Percentiles rank a stretch among this genome's conserved stretches.
Conservation (phyloP, 352 stramenopile species). For the Nothophytophthora sp. region DNA sequence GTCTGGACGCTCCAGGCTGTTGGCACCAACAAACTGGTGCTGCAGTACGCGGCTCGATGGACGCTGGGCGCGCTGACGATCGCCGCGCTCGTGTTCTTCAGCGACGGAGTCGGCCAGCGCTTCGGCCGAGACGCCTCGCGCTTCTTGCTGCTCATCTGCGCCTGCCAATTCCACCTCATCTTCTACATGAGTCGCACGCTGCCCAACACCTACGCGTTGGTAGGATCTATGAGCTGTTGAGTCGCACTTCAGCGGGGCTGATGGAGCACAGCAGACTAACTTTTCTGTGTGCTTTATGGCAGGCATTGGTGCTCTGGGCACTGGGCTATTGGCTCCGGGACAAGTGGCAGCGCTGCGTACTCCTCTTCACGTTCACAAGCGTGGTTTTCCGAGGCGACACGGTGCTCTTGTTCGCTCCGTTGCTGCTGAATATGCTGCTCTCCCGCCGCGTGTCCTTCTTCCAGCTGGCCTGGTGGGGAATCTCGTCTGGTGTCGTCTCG, state of each 20-base stretch:
- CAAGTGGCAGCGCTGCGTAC: slow-evolving; percentile 54
- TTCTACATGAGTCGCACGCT: slow-evolving; percentile 98
- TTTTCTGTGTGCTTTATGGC: slow-evolving; percentile 1
- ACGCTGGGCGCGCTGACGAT: slow-evolving; percentile 64
- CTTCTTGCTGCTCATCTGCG: slow-evolving; percentile 89
- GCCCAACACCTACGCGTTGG: slow-evolving; percentile 97
- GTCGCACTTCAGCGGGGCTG: slow-evolving; percentile 41
- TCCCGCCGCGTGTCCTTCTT: slow-evolving; percentile 62
- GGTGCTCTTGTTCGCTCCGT: slow-evolving; percentile 93
- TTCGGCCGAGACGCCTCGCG: slow-evolving; percentile 60
- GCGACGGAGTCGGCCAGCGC: slow-evolving; percentile 46
- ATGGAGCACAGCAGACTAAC: slow-evolving; percentile 2
- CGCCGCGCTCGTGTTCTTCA: slow-evolving; percentile 61
- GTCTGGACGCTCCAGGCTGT: slow-evolving; percentile 26
- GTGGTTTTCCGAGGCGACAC: slow-evolving; percentile 98
- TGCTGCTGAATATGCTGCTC: slow-evolving; percentile 92
- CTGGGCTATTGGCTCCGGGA: slow-evolving; percentile 62
- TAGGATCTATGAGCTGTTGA: slow-evolving; percentile 25
- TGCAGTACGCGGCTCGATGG: slow-evolving; percentile 66
- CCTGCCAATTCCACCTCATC: slow-evolving; percentile 96
- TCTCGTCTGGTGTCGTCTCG: slow-evolving; percentile 67
- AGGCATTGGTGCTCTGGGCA: slow-evolving; percentile 67
- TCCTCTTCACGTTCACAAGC: slow-evolving; percentile 91
- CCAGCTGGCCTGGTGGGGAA: slow-evolving; percentile 80
- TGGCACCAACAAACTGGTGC: slow-evolving; percentile 39